Conservation (phyloP, 2,329 filamentous ascomycete species). For the Ophiocordyceps polyrhachis-furcata region DNA sequence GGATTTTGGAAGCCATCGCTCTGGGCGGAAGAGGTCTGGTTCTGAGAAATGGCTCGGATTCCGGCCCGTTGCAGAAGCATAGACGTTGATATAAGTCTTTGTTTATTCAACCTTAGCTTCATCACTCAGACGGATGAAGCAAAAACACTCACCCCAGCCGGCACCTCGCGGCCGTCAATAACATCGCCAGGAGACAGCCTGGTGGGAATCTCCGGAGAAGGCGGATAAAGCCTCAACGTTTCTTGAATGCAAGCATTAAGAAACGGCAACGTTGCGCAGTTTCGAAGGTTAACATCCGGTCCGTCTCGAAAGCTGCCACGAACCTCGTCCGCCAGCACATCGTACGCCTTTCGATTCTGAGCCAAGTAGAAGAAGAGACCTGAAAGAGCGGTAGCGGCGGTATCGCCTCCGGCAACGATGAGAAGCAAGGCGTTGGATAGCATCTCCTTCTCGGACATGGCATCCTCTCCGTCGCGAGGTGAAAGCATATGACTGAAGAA, state of each 20-base stretch:
- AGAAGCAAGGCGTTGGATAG: slow-evolving; percentile 6
- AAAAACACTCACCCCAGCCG: slow-evolving; percentile 12
- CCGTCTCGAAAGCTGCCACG: slow-evolving; percentile 14
- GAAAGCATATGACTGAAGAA: slow-evolving; percentile 12
- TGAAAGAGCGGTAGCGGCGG: slow-evolving; percentile 13
- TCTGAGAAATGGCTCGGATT: slow-evolving; percentile 24
- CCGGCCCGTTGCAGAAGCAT: slow-evolving; percentile 24
- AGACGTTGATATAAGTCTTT: slow-evolving; percentile 23
- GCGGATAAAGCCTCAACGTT: slow-evolving; percentile 21
- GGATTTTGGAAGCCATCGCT: slow-evolving; percentile 19
- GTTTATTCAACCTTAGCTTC: neutral
- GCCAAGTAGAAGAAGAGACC: slow-evolving; percentile 13
- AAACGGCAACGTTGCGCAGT: slow-evolving; percentile 11
- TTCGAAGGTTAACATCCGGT: slow-evolving; percentile 19
- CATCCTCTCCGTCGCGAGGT: slow-evolving; percentile 11
- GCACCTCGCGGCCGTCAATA: slow-evolving; percentile 15
- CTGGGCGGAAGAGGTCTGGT: slow-evolving; percentile 25
- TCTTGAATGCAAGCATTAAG: slow-evolving; percentile 24
- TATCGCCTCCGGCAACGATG: slow-evolving; percentile 15
- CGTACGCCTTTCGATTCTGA: slow-evolving; percentile 11
- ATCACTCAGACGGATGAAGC: neutral
- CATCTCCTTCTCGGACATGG: slow-evolving; percentile 17
- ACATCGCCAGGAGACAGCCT: slow-evolving; percentile 12
- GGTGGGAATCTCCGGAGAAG: slow-evolving; percentile 10
- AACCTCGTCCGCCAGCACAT: slow-evolving; percentile 16